Evolutionary conservation across 2,329 filamentous ascomycete genomes (phyloP), one percentile per base, ranked within the genome.

Genomic region (Fusarium sterilihyphosum): DNA sequence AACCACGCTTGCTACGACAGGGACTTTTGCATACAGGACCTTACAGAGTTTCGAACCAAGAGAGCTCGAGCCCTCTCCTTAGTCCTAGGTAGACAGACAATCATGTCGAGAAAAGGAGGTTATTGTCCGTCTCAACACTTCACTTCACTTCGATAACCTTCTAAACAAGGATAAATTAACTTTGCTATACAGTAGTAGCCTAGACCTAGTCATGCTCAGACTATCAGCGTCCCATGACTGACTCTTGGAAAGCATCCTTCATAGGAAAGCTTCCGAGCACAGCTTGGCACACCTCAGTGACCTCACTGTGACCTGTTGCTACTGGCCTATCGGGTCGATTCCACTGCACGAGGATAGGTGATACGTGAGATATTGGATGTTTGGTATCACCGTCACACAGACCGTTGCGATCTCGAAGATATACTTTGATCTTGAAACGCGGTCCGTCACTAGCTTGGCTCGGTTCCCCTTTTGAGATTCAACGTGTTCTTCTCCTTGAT

Each of bases 261-360:
- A 17, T 13, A 20, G 26, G 57, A 37, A 37, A 38, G 24, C 50
- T 49, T 33, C 17, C 33, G 16, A 41, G 35, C 31, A 33, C 29
- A 8, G 29, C 31, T 44, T 43, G 38, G 38, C 56, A 26, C 59
- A 16, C 37, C 35, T 47, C 22, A 22, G 18, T 46, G 13, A 18
- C 35, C 35, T 47, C 26, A 22, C 26, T 47, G 11, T 26, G 17
- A 11, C 26, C 18, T 37, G 31, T 11, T 57, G 31, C 17, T 31
- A 26, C 57, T 50, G 31, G 29, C 64, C 64, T 66, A 67, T 67
- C 64, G 64, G 64, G 43, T 66, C 46, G 31, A 67, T 65, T 67
- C 64, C 64, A 66, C 44, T 33, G 29, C 43, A 50, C 22, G 24
- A 33, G 26, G 24, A 59, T 67, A 37, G 16, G 50, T 50, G 49